Conservation (phyloP, 2,329 filamentous ascomycete genomes). For the Aspergillus jensenii region DNA sequence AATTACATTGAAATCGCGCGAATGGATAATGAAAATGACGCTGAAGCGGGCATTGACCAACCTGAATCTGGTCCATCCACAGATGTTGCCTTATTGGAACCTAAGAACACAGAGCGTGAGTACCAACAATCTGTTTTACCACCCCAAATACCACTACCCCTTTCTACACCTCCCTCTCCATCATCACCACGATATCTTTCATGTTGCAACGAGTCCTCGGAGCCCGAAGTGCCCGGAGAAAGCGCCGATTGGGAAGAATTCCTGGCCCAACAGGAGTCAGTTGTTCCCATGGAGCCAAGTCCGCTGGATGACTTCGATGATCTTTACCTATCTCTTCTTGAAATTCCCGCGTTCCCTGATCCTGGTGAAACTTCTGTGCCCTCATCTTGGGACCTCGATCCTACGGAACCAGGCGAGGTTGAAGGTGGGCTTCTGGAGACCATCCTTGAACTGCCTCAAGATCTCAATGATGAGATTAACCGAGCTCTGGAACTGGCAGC, state of each 20-base stretch:
- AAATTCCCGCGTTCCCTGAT: not conserved
- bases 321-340: not conserved
- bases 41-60: not conserved
- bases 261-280: not conserved
- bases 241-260: not conserved
- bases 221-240: not conserved
- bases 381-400: too few species aligned
- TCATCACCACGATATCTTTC: not conserved
- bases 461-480: not conserved
- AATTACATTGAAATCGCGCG: not conserved
- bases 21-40: slow-evolving; percentile 9
- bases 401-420: too few species aligned
- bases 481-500: not conserved
- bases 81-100: slow-evolving; percentile 12
- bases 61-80: not conserved
- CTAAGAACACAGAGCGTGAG: slow-evolving; percentile 17
- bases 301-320: not conserved
- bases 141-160: not conserved
- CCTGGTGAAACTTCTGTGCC: not conserved
- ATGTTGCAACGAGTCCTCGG: not conserved
- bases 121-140: not conserved
- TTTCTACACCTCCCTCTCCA: not conserved
- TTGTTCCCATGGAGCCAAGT: not conserved
- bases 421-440: not conserved
- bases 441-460: not conserved